phyloP scores from a whole-genome alignment of 225 moss, liverwort and hornwort genomes.

The Physcomitrium patens region DNA sequence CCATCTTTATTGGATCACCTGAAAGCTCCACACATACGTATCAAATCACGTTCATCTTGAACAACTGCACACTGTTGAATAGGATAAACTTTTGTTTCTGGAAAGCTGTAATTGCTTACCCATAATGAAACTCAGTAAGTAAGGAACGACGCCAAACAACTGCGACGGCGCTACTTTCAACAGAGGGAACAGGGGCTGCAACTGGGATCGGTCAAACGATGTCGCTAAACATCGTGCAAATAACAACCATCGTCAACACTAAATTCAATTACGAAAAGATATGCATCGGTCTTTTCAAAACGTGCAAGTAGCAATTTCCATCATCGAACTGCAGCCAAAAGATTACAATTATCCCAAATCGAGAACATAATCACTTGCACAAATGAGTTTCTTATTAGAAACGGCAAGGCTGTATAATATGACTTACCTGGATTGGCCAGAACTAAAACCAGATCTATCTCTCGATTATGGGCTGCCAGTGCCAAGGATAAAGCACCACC shows the following conservation, averaged over 20 bases:
- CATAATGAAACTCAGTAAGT: slow-evolving; percentile 75
- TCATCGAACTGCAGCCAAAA: background rate
- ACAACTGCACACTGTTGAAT: background rate
- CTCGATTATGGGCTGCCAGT: slow-evolving; percentile 81
- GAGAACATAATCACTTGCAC: background rate
- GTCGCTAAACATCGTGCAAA: slow-evolving; percentile 51
- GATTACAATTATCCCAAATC: slow-evolving; percentile 13
- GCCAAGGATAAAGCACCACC: slow-evolving; percentile 67
- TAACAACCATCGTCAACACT: background rate
- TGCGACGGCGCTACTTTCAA: slow-evolving; percentile 49
- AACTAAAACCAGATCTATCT: slow-evolving; percentile 75
- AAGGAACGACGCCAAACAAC: slow-evolving; percentile 61
- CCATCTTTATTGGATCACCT: slow-evolving; percentile 68
- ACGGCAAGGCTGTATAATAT: too few relatives aligned
- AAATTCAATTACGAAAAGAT: background rate
- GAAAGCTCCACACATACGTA: slow-evolving; percentile 22
- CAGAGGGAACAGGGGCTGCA: slow-evolving; percentile 78
- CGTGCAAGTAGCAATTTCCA: slow-evolving; percentile 1
- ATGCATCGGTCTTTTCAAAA: background rate
- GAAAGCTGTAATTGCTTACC: slow-evolving; percentile 47
- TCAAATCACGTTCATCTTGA: slow-evolving; percentile 1
- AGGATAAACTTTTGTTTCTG: background rate
- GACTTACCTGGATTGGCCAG: slow-evolving; percentile 81
- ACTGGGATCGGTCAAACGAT: slow-evolving; percentile 70
- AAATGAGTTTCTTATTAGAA: too few relatives aligned